phyloP scores from a whole-genome alignment of 2,329 filamentous ascomycete genomes.

The Calonectria ilicicola region DNA sequence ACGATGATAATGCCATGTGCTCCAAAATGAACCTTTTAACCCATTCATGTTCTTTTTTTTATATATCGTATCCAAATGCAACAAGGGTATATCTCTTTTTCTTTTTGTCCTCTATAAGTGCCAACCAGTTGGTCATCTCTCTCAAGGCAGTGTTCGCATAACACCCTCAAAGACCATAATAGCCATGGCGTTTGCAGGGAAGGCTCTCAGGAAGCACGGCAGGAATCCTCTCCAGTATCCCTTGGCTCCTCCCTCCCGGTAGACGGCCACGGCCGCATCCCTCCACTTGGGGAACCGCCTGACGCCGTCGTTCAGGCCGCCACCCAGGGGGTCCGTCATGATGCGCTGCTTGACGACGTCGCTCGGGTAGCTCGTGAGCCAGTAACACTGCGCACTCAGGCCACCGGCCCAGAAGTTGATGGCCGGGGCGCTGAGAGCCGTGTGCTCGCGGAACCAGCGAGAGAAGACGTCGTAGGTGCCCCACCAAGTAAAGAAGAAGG shows the following conservation, averaged over 20 bases:
- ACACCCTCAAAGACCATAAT: conserved; percentile 93
- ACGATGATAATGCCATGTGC: not conserved
- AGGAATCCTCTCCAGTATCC: conserved; percentile 95
- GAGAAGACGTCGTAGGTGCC: conserved; percentile 91
- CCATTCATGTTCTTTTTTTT: not conserved
- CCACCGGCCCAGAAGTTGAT: conserved; percentile 99
- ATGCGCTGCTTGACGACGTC: conserved; percentile 97
- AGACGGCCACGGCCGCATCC: conserved; percentile 83
- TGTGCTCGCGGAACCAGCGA: conserved; percentile 73
- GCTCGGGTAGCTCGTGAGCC: conserved; percentile 90
- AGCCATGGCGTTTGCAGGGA: conserved; percentile 95
- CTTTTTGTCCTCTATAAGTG: not conserved
- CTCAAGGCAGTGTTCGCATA: conserved; percentile 74
- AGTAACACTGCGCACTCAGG: conserved; percentile 92
- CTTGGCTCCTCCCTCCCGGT: conserved; percentile 77
- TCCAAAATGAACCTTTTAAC: not conserved
- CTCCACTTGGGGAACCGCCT: conserved; percentile 81
- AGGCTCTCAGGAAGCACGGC: conserved; percentile 92
- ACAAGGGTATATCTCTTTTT: not conserved
- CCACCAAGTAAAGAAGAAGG: conserved; percentile 99
- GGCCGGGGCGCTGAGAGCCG: conserved; percentile 78
- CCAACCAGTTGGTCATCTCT: not conserved
- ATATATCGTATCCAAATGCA: not conserved
- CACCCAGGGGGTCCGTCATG: conserved; percentile 93
- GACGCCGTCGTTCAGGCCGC: conserved; percentile 73